Percentiles rank a stretch among this genome's conserved stretches.
Conservation (phyloP, 257 asterid genomes). For the Lantana camara region DNA sequence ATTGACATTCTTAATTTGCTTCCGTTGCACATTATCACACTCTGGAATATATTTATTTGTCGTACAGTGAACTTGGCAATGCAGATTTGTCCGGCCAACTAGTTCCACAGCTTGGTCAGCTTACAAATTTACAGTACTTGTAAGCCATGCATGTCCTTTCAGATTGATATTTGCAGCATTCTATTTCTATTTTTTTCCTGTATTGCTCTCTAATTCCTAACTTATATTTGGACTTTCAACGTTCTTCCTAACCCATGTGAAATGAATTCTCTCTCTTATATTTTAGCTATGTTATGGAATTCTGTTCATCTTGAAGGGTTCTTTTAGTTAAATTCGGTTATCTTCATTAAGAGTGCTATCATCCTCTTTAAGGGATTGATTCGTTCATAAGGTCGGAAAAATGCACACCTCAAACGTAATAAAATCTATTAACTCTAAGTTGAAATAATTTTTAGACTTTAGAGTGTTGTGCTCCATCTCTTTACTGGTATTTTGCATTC, state of each 20-base stretch:
- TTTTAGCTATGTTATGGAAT: background rate
- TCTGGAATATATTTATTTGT: too few species aligned
- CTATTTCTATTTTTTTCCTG: background rate
- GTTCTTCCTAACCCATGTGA: background rate
- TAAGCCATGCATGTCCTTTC: slow-evolving; percentile 48
- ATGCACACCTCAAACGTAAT: too few species aligned
- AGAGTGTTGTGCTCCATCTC: too few species aligned
- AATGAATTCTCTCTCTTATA: background rate
- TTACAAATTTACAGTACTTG: slow-evolving; percentile 78
- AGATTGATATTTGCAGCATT: slow-evolving; percentile 4
- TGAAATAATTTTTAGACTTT: too few species aligned
- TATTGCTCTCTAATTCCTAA: background rate
- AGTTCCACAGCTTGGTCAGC: slow-evolving; percentile 91
- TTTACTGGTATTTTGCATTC: too few species aligned
- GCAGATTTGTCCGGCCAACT: slow-evolving; percentile 90
- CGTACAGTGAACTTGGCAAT: slow-evolving; percentile 87
- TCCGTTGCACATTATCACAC: too few species aligned
- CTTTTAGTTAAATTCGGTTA: background rate
- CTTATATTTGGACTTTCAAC: background rate
- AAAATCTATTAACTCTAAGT: too few species aligned
- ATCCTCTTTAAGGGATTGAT: background rate
- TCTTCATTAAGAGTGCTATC: background rate
- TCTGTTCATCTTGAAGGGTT: background rate
- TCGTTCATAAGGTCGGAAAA: background rate
- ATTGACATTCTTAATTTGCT: too few species aligned